Percentiles rank a stretch among this genome's conserved stretches.
Evolutionary conservation across 108 stramenopile species (phyloP).

Genomic region (Conticribra guillardii): DNA sequence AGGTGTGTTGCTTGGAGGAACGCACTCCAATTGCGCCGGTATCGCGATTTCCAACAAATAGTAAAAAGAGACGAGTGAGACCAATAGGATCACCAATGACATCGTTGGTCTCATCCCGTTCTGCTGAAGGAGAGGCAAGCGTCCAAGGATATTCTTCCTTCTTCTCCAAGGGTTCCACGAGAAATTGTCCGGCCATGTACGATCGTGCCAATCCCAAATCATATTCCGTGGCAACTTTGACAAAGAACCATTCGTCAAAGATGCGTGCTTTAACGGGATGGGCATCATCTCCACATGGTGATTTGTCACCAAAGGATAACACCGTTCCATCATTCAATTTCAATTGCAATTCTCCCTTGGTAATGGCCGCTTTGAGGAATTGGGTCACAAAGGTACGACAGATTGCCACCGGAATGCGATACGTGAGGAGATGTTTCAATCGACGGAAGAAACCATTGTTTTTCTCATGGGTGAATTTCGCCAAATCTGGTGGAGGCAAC

Average conservation of each 20-base stretch:
- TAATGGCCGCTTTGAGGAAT: slow-evolving; percentile 72
- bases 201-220: slow-evolving; percentile 92
- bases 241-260: slow-evolving; percentile 94
- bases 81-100: slow-evolving; percentile 85
- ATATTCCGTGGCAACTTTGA: slow-evolving; percentile 88
- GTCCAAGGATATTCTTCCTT: slow-evolving; percentile 62
- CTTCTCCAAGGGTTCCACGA: slow-evolving; percentile 67
- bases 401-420: slow-evolving; percentile 69
- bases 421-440: slow-evolving; percentile 53
- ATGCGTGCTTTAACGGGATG: slow-evolving; percentile 79
- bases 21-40: slow-evolving; percentile 43
- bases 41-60: slow-evolving; percentile 92
- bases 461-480: slow-evolving; percentile 37
- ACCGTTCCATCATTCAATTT: slow-evolving; percentile 79
- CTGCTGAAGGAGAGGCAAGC: slow-evolving; percentile 33
- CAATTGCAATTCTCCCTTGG: slow-evolving; percentile 61
- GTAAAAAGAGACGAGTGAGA: slow-evolving; percentile 73
- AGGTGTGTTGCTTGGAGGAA: slow-evolving; percentile 57
- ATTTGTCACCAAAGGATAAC: slow-evolving; percentile 72
- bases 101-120: slow-evolving; percentile 50
- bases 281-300: slow-evolving; percentile 56
- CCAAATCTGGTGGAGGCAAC: slow-evolving; percentile 68
- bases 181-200: slow-evolving; percentile 91
- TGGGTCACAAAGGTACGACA: slow-evolving; percentile 62
- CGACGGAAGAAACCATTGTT: slow-evolving; percentile 33